Evolutionary conservation across 345 rosid species (phyloP).

Genomic region (Dimocarpus longan): DNA sequence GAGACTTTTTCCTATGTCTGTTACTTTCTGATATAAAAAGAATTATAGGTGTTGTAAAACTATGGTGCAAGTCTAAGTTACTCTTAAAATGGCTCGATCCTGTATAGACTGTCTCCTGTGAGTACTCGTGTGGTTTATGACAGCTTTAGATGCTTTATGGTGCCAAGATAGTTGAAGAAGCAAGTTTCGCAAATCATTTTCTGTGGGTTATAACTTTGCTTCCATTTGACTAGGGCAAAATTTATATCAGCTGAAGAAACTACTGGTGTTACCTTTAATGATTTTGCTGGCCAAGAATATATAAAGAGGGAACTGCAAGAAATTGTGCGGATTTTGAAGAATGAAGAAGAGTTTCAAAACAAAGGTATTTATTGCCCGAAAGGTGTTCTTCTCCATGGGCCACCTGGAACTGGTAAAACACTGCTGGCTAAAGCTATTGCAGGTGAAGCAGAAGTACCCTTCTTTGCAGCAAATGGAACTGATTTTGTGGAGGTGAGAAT

Average conservation of each 20-base stretch:
- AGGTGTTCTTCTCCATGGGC: conserved; percentile 97
- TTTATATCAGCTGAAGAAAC: conserved; percentile 95
- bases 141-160: conserved; percentile 13
- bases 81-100: background rate
- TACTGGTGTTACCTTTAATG: conserved; percentile 93
- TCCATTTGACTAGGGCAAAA: conserved; percentile 62
- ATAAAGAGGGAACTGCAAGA: conserved; percentile 89
- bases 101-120: background rate
- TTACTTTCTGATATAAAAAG: background rate
- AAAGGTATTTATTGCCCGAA: conserved; percentile 96
- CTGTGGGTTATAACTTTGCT: conserved; percentile 20
- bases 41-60: background rate
- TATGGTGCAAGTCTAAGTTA: background rate
- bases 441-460: conserved; percentile 98
- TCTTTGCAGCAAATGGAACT: conserved; percentile 95
- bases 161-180: background rate
- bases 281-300: conserved; percentile 98
- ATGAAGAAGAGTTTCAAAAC: conserved; percentile 87
- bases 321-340: conserved; percentile 84
- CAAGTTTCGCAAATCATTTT: background rate
- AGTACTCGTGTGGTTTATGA: background rate
- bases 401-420: conserved; percentile 98
- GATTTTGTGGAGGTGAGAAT: conserved; percentile 87
- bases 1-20: background rate
- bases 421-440: conserved; percentile 98